Conservation (phyloP, 108 stramenopile species). For the Cyclotella choctawhatcheeana region DNA sequence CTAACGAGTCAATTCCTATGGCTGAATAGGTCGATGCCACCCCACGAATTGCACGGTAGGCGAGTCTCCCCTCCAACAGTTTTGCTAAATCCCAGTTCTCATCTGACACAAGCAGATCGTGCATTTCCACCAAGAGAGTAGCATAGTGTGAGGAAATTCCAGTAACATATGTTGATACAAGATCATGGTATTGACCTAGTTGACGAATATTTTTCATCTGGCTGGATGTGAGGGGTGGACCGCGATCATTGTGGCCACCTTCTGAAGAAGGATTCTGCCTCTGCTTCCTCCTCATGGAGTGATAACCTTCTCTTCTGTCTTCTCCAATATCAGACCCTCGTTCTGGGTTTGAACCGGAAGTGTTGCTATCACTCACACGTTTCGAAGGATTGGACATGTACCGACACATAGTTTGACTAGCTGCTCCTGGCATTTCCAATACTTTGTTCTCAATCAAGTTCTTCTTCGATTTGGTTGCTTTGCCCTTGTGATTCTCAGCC, state of each 20-base stretch:
- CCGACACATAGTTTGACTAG: constrained; percentile 27
- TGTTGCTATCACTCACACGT: constrained; percentile 27
- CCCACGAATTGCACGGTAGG: constrained; percentile 31
- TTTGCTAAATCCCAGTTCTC: constrained; percentile 49
- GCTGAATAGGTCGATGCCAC: constrained; percentile 46
- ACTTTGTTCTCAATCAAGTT: constrained; percentile 23
- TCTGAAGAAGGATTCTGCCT: constrained; percentile 5
- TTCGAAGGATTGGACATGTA: constrained; percentile 38
- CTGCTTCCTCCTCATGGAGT: constrained; percentile 12
- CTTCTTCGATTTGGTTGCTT: constrained; percentile 7
- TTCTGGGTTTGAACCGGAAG: not conserved
- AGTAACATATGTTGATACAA: constrained; percentile 40
- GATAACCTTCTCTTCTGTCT: constrained; percentile 15
- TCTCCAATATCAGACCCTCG: not conserved
- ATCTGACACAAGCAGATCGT: constrained; percentile 20
- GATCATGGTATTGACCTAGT: constrained; percentile 41
- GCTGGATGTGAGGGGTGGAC: not conserved
- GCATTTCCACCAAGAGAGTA: constrained; percentile 38
- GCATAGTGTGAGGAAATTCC: constrained; percentile 43
- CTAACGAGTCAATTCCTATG: constrained; percentile 19
- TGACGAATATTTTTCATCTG: constrained; percentile 17
- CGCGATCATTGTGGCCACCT: constrained; percentile 10
- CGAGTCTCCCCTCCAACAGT: constrained; percentile 39
- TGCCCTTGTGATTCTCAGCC: not conserved
- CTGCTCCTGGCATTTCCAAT: constrained; percentile 32